phyloP scores from a whole-genome alignment of 2,329 filamentous ascomycete species.

The Sporothrix phasma region DNA sequence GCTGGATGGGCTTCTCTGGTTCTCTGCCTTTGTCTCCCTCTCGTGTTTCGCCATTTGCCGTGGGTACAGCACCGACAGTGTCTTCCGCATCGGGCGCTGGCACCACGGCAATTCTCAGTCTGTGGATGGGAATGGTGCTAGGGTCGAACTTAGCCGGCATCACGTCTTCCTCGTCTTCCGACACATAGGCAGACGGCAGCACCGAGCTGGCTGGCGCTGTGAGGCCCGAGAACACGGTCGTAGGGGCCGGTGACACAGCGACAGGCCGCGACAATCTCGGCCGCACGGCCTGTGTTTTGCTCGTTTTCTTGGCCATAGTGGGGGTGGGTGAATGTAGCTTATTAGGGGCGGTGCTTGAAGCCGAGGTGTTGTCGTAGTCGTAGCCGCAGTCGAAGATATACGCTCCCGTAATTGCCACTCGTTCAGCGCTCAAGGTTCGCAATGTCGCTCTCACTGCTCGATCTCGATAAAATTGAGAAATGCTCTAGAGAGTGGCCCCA shows the following conservation, averaged over 20 bases:
- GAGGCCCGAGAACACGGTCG: slow-evolving; percentile 26
- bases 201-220: slow-evolving; percentile 31
- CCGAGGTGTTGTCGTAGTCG: too few species aligned
- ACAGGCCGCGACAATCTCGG: slow-evolving; percentile 27
- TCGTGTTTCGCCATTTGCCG: background rate
- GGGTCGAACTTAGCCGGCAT: slow-evolving; percentile 25
- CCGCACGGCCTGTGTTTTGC: slow-evolving; percentile 13
- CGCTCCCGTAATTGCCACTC: too few species aligned
- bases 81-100: slow-evolving; percentile 14
- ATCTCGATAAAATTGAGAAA: background rate
- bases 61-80: background rate
- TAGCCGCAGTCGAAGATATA: too few species aligned
- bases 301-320: slow-evolving; percentile 11
- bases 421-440: too few species aligned
- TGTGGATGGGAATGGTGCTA: slow-evolving; percentile 30
- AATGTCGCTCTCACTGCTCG: too few species aligned
- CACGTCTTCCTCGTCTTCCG: slow-evolving; percentile 32
- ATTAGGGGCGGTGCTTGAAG: too few species aligned
- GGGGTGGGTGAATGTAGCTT: too few species aligned
- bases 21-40: background rate
- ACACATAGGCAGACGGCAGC: slow-evolving; percentile 28
- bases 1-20: slow-evolving; percentile 24
- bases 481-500: slow-evolving; percentile 44
- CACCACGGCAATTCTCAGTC: slow-evolving; percentile 35
- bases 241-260: slow-evolving; percentile 21